A percentile compares a stretch with the other conserved stretches of the same genome.
Conservation (phyloP, 306 rosid species). For the Abrus precatorius region DNA sequence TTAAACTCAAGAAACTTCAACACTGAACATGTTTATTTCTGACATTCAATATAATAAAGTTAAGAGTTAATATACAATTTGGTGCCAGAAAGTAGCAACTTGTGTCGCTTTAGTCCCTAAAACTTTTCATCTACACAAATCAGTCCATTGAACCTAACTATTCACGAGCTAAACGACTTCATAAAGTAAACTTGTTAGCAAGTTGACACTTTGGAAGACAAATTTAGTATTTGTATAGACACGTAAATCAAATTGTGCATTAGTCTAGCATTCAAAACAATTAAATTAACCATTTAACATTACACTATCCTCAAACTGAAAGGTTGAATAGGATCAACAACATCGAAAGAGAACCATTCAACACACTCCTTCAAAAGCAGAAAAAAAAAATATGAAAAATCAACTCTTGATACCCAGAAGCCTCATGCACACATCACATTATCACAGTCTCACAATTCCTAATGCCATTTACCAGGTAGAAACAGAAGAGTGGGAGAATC, state of each 20-base stretch:
- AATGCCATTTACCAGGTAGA: constrained; percentile 72
- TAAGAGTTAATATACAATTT: neutral
- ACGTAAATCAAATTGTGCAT: no score
- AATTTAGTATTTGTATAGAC: neutral
- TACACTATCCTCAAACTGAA: neutral
- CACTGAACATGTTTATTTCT: constrained; percentile 17
- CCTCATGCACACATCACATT: neutral
- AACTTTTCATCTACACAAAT: neutral
- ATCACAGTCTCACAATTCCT: neutral
- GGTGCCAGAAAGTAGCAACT: neutral
- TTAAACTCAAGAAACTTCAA: constrained; percentile 40
- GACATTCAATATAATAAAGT: constrained; percentile 12
- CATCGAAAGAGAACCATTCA: neutral
- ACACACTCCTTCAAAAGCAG: constrained; percentile 19
- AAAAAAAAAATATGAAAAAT: neutral
- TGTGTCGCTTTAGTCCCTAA: no score
- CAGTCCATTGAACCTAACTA: neutral
- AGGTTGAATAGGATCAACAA: neutral
- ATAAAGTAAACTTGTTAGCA: no score
- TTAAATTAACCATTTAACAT: no score
- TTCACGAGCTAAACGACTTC: neutral
- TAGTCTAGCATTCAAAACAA: no score
- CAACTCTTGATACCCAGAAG: neutral
- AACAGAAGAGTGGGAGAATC: constrained; percentile 77
- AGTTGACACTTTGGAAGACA: neutral